Conservation (phyloP, 352 stramenopile genomes). For the Aphanomyces invadans region DNA sequence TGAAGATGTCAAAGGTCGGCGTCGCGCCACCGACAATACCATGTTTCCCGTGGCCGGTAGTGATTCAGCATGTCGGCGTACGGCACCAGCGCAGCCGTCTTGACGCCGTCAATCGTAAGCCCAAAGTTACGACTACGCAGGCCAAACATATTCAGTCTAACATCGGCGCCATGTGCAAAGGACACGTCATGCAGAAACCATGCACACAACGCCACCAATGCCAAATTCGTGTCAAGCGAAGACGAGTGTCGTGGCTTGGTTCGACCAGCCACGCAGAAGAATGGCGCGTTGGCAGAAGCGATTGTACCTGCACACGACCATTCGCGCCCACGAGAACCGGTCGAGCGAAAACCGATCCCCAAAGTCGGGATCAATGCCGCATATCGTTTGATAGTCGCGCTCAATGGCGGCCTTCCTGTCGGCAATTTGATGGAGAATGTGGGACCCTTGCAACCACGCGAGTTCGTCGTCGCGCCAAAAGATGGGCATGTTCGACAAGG, state of each 20-base stretch:
- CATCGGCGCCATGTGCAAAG: not conserved
- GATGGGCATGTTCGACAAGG: slow-evolving; percentile 97
- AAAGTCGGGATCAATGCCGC: slow-evolving; percentile 87
- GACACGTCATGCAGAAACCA: too few relatives aligned
- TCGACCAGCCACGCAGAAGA: not conserved
- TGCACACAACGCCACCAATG: too few relatives aligned
- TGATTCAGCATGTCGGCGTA: slow-evolving; percentile 99
- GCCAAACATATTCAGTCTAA: not conserved
- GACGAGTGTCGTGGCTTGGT: not conserved
- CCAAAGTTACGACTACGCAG: slow-evolving; percentile 94
- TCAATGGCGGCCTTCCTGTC: slow-evolving; percentile 94
- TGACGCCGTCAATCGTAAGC: slow-evolving; percentile 94
- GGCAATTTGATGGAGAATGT: slow-evolving; percentile 91
- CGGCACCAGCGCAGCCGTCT: slow-evolving; percentile 96
- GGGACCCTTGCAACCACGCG: slow-evolving; percentile 84
- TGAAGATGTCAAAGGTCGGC: too few relatives aligned
- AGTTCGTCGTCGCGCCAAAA: slow-evolving; percentile 97
- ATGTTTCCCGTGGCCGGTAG: slow-evolving; percentile 96
- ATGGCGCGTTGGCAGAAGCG: too few relatives aligned
- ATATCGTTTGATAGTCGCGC: slow-evolving; percentile 97
- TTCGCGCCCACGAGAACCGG: slow-evolving; percentile 97
- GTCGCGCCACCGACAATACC: too few relatives aligned
- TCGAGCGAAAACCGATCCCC: slow-evolving; percentile 87
- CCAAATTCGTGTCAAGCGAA: too few relatives aligned
- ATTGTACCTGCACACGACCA: slow-evolving; percentile 94